Evolutionary conservation across 2,329 filamentous ascomycete species (phyloP).

Genomic region (Penicillium sp.): DNA sequence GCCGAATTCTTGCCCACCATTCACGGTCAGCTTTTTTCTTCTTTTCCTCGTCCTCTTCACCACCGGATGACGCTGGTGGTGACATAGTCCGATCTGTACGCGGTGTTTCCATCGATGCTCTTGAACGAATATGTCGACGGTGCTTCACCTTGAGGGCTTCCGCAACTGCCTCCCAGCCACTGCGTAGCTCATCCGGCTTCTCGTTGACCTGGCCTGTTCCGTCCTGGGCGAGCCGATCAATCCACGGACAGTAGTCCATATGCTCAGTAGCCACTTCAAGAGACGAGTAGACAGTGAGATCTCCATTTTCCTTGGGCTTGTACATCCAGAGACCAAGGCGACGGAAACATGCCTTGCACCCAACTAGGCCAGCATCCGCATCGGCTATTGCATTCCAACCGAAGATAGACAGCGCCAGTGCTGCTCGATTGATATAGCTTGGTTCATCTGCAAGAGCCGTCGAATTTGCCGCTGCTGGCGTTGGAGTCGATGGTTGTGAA

Average conservation of each 20-base stretch:
- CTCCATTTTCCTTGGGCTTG: slow-evolving; percentile 62
- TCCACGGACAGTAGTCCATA: slow-evolving; percentile 80
- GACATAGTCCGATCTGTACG: slow-evolving; percentile 28
- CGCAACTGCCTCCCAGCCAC: slow-evolving; percentile 46
- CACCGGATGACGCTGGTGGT: slow-evolving; percentile 22
- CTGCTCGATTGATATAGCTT: slow-evolving; percentile 52
- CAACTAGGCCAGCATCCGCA: slow-evolving; percentile 58
- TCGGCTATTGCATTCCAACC: slow-evolving; percentile 63
- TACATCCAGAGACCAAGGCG: slow-evolving; percentile 94
- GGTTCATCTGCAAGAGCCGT: slow-evolving; percentile 7
- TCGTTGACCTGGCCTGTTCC: slow-evolving; percentile 32
- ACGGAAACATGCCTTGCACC: slow-evolving; percentile 81
- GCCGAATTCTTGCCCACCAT: slow-evolving; percentile 65
- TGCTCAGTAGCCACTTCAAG: slow-evolving; percentile 69
- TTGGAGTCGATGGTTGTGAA: slow-evolving; percentile 1
- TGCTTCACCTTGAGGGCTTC: slow-evolving; percentile 42
- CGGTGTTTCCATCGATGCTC: slow-evolving; percentile 22
- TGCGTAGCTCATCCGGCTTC: slow-evolving; percentile 33
- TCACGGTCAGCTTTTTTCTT: slow-evolving; percentile 64
- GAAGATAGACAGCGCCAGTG: slow-evolving; percentile 64
- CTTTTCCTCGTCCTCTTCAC: slow-evolving; percentile 40
- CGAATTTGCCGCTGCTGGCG: not conserved
- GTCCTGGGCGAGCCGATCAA: slow-evolving; percentile 60
- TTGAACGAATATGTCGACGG: slow-evolving; percentile 30
- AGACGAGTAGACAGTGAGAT: slow-evolving; percentile 39